A percentile compares a stretch with the other conserved stretches of the same genome.
Conservation (phyloP, 495 filamentous ascomycete species). For the Aspergillus cavernicola region DNA sequence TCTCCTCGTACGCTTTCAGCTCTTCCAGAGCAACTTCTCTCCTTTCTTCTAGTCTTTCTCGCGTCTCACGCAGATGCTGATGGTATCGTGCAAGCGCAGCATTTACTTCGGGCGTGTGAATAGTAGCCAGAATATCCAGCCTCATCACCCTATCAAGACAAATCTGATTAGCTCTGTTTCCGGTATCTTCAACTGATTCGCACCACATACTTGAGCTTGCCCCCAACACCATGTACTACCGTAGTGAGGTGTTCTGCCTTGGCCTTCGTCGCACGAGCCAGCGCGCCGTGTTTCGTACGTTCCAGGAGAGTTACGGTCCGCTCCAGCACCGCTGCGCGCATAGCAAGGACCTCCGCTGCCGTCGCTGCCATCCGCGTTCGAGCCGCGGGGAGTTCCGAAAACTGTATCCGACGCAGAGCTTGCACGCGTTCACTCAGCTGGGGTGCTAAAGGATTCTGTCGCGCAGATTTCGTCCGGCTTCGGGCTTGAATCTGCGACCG, state of each 20-base stretch:
- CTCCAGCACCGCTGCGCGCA: slow-evolving; percentile 33
- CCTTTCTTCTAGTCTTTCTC: slow-evolving; percentile 44
- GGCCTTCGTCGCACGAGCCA: slow-evolving; percentile 53
- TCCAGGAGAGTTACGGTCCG: slow-evolving; percentile 47
- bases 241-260: slow-evolving; percentile 56
- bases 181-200: not conserved
- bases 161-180: not conserved
- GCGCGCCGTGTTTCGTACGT: slow-evolving; percentile 60
- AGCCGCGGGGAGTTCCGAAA: slow-evolving; percentile 31
- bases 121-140: slow-evolving; percentile 37
- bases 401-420: slow-evolving; percentile 26
- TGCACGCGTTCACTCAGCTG: slow-evolving; percentile 27
- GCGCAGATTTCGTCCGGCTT: slow-evolving; percentile 23
- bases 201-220: slow-evolving; percentile 48
- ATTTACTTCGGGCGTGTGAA: slow-evolving; percentile 56
- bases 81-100: slow-evolving; percentile 56
- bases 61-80: slow-evolving; percentile 49
- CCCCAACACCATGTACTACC: slow-evolving; percentile 51
- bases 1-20: slow-evolving; percentile 51
- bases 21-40: slow-evolving; percentile 42
- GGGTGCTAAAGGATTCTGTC: slow-evolving; percentile 23
- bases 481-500: slow-evolving; percentile 27
- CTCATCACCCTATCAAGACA: slow-evolving; percentile 32
- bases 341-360: slow-evolving; percentile 34
- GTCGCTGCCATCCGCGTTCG: slow-evolving; percentile 36